Base-by-base conservation (phyloP, 139 green algal genomes). In the Tetradesmus obliquus region DNA sequence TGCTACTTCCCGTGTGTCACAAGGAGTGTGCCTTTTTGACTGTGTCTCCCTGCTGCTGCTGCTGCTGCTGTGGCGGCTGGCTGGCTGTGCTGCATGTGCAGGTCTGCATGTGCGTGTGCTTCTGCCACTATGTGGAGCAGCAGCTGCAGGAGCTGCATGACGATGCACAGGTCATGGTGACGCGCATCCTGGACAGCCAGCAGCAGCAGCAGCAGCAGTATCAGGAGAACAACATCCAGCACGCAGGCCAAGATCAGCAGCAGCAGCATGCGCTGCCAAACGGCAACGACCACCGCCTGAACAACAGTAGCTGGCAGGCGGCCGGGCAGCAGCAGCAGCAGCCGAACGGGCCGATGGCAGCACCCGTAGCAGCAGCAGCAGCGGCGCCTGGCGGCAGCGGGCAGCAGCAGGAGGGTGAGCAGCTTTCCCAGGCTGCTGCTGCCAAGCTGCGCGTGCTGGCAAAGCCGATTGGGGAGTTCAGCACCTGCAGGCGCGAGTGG, bases 31-130 rank as follows among this genome's bases (percentile, higher is more conserved):
- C 17, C 66, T 76, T 15, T 8, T 76, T 76, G 66, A 76, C 15
- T 15, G 19, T 76, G 15, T 82, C 15, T 82, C 32, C 32, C 32
- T 45, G 13, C 10, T 86, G 55, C 55, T 74, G 82, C 19, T 87
- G 15, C 12, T 17, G 15, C 5, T 24, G 15, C 66, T 4, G 5
- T 17, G 7, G 57, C 57, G 8, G 8, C 8, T 66, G 57, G 57
- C 66, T 76, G 66, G 17, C 2, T 76, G 15, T 22, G 20, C 1
- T 88, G 19, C 55, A 19, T 9, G 7, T 79, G 74, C 88, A 91
- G 88, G 88, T 91, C 3, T 91, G 88, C 76, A 79, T 87, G 55
- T 91, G 88, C 76, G 84, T 91, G 55, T 91, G 88, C 24, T 91
- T 91, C 88, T 86, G 88, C 53, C 76, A 86, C 24, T 91, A 82